Base-by-base conservation (phyloP, 1,284 basidiomycete species). In the Sporisorium exsertum region DNA sequence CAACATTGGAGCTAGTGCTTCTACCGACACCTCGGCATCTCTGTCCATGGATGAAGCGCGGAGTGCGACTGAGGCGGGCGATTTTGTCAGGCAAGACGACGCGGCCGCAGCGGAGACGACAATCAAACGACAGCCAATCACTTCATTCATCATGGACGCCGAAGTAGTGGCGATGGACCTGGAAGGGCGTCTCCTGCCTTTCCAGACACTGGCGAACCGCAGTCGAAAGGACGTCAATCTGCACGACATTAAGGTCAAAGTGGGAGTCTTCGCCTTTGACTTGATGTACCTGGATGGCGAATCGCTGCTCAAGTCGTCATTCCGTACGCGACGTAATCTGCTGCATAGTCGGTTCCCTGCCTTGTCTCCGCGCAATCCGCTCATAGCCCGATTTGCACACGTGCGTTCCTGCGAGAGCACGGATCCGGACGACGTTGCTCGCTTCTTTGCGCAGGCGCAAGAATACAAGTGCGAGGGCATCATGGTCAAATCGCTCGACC, bases 391-490 rank as follows among this genome's bases (percentile, higher is more conserved):
- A 9, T 92, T 95, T 76, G 87, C 89, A 51, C 93, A 94, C 83
- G 93, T 95, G 33, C 89, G 90, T 74, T 92, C 89, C 63, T 90
- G 92, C 74, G 92, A 94, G 82, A 93, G 91, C 86, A 87, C 89
- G 69, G 84, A 88, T 72, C 88, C 89, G 55, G 89, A 90, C 22
- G 89, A 87, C 10, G 89, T 97, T 10, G 89, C 92, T 81, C 89
- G 61, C 20, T 97, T 97, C 85, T 94, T 94, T 89, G 88, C 91
- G 76, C 88, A 88, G 68, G 92, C 94, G 5, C 89, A 94, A n/a
- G 90, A 91, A 80, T 91, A 91, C 84, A 91, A 91, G 64, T 94
- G 92, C 68, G 95, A 97, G 86, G 95, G 95, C 5, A 88, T 97
- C 76, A 96, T 97, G 94, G 90, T 97, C 82, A 97, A 97, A 87